Percentiles rank a stretch among this genome's conserved stretches.
Evolutionary conservation across 2,329 filamentous ascomycete genomes (phyloP).

Genomic region (Penicillium sp.): DNA sequence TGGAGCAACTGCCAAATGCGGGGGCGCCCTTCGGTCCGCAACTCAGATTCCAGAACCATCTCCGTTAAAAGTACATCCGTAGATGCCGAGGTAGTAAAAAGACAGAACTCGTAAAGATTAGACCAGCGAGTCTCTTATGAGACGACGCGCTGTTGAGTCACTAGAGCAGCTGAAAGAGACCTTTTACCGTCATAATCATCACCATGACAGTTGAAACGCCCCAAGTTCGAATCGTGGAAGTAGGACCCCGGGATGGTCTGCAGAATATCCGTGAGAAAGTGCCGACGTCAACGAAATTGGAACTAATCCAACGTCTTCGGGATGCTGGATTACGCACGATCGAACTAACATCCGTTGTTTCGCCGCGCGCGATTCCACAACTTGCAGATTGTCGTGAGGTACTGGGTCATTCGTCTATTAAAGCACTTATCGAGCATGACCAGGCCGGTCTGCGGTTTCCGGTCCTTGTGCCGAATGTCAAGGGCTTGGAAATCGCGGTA

Average conservation of each 20-base stretch:
- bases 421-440: conserved; percentile 57
- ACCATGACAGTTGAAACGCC: conserved; percentile 3
- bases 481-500: conserved; percentile 61
- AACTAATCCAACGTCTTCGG: conserved; percentile 71
- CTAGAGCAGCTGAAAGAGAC: no score
- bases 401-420: conserved; percentile 18
- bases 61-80: no score
- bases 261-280: conserved; percentile 80
- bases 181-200: background rate
- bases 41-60: background rate
- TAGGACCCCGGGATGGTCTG: conserved; percentile 82
- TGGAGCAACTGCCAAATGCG: background rate
- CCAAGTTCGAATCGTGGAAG: conserved; percentile 70
- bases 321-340: conserved; percentile 72
- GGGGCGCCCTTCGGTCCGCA: background rate
- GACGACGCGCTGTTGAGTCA: no score
- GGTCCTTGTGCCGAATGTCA: conserved; percentile 48
- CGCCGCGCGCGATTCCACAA: conserved; percentile 84
- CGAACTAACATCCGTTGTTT: conserved; percentile 80
- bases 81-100: background rate
- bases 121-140: background rate
- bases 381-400: conserved; percentile 50
- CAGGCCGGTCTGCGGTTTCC: conserved; percentile 34
- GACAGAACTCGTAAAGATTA: background rate
- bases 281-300: conserved; percentile 72